Evolutionary conservation across 23 red algal genomes (phyloP), one percentile per base, ranked within the genome.

Genomic region (Gracilaria vermiculophylla): DNA sequence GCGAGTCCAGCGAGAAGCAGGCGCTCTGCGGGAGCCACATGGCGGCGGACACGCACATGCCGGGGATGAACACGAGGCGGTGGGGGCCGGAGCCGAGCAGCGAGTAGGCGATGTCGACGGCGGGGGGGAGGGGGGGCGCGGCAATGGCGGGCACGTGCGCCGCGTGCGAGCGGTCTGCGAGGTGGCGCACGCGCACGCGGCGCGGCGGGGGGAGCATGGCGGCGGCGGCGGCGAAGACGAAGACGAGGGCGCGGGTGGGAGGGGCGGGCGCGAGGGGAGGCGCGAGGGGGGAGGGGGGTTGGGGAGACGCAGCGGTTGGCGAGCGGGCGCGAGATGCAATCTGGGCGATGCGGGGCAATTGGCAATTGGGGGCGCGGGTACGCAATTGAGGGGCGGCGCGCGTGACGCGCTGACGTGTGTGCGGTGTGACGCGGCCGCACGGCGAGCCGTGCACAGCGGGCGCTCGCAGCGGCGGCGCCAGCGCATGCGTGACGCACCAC

Each of bases 1-100:
- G 62, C 23, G 36, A 8, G 24, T 75, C 13, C 17, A n/a, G 17
- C 34, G 48, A 36, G 31, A 87, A 74, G 14, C n/a, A 33, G 32
- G 43, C 43, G 15, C 70, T 34, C 16, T 87, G 82, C 37, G 51
- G 41, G 48, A 33, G 62, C 82, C 82, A 87, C 82, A 87, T 87
- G 40, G 27, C 65, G 29, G 25, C n/a, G 67, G 64, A 87, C 24
- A 87, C 64, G 82, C 82, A 87, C 82, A 87, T 87, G 47, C 82
- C 82, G 34, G 61, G 49, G 41, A 87, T 52, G 49, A 87, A 58
- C n/a, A 87, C 24, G 10, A 87, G 49, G 25, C 29, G 66, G 29
- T 87, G 47, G 15, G 82, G 82, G 6, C 82, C 82, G 43, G 32
- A 48, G 17, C 82, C 82, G 31, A 87, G 25, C 17, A 72, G 24